Evolutionary conservation across 2,329 filamentous ascomycete species (phyloP).

Genomic region (Talaromyces rugulosus): DNA sequence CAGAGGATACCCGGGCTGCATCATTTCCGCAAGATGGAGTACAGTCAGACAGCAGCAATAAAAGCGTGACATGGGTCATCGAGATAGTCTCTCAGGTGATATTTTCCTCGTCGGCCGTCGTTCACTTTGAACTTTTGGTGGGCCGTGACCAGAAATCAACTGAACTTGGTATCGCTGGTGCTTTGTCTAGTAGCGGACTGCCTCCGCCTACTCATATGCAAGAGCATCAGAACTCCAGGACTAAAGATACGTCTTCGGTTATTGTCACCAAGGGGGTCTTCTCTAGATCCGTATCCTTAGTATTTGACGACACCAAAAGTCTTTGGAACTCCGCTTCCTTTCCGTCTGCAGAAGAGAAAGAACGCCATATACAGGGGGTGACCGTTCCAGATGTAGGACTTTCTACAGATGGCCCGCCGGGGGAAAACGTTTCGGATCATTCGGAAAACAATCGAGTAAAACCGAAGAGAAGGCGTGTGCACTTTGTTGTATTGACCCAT

Average conservation of each 20-base stretch:
- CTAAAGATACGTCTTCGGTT: constrained; percentile 54
- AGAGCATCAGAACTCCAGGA: constrained; percentile 67
- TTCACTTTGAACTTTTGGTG: constrained; percentile 81
- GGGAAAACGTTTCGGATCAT: neutral
- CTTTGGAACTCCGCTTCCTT: constrained; percentile 91
- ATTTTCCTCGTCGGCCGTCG: constrained; percentile 83
- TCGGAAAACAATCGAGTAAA: constrained; percentile 12
- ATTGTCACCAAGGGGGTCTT: constrained; percentile 72
- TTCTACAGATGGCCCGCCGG: neutral
- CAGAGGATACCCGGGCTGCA: constrained; percentile 65
- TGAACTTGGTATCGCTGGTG: constrained; percentile 58
- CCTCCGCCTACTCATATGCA: constrained; percentile 65
- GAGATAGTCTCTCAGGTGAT: constrained; percentile 91
- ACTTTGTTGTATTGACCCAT: constrained; percentile 89
- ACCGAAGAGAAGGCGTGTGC: constrained; percentile 59
- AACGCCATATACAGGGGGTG: constrained; percentile 38
- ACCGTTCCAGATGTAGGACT: constrained; percentile 16
- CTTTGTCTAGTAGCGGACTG: constrained; percentile 48
- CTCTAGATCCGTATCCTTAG: constrained; percentile 72
- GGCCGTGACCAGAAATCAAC: constrained; percentile 82
- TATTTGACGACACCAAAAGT: constrained; percentile 80
- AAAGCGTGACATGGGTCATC: constrained; percentile 77
- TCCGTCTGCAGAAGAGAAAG: constrained; percentile 54
- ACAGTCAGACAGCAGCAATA: constrained; percentile 34
- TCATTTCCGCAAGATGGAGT: constrained; percentile 27